phyloP scores from a whole-genome alignment of 2,329 filamentous ascomycete species.

The Arthroderma sp. region DNA sequence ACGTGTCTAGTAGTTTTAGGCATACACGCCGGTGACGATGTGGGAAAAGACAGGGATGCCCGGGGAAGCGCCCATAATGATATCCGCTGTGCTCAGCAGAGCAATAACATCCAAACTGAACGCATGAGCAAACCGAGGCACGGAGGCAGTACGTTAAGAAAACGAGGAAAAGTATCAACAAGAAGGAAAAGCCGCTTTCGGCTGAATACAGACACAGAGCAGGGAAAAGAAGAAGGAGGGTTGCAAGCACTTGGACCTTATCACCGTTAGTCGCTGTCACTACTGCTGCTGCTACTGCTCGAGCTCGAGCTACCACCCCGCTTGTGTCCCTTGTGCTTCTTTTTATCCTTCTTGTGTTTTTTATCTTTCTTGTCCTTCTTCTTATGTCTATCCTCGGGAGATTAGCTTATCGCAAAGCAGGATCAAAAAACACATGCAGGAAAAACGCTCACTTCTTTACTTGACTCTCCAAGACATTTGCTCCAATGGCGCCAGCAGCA shows the following conservation, averaged over 20 bases:
- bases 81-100: too few relatives aligned
- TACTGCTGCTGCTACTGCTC: conserved; percentile 9
- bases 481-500: conserved; percentile 21
- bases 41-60: too few relatives aligned
- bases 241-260: not conserved
- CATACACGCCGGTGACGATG: too few relatives aligned
- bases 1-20: too few relatives aligned
- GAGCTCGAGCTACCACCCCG: conserved; percentile 14
- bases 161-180: too few relatives aligned
- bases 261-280: conserved; percentile 10
- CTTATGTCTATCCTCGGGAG: conserved; percentile 8
- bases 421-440: too few relatives aligned
- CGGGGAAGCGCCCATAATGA: too few relatives aligned
- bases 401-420: too few relatives aligned
- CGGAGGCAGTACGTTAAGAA: too few relatives aligned
- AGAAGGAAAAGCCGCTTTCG: not conserved
- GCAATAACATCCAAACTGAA: too few relatives aligned
- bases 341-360: conserved; percentile 15
- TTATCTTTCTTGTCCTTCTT: conserved; percentile 18
- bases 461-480: conserved; percentile 16
- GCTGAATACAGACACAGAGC: not conserved
- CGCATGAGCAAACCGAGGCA: too few relatives aligned
- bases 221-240: not conserved
- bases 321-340: conserved; percentile 10
- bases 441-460: conserved; percentile 16